These are phyloP conservation scores for Pseudopyricularia cyperi DNA, from an alignment of 2,329 filamentous ascomycete genomes.

Conservation along the genomic window DNA sequence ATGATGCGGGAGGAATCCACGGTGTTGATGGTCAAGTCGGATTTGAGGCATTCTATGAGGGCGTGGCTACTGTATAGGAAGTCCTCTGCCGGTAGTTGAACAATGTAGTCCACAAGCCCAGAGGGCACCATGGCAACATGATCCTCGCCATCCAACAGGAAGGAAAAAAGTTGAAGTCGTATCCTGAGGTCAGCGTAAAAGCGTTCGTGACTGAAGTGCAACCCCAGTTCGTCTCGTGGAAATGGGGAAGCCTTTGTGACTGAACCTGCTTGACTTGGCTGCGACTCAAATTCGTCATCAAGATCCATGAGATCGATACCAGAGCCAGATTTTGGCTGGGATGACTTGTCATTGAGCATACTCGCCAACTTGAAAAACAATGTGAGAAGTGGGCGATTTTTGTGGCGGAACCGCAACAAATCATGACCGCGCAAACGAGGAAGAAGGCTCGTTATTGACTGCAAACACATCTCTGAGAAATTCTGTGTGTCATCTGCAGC, in stretches of 20 bases:
- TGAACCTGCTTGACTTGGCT: slow-evolving; percentile 34
- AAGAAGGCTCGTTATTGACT: slow-evolving; percentile 29
- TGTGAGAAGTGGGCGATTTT: slow-evolving; percentile 26
- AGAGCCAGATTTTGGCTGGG: slow-evolving; percentile 18
- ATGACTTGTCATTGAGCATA: slow-evolving; percentile 16
- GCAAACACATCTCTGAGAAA: slow-evolving; percentile 33
- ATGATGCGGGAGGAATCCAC: slow-evolving; percentile 34
- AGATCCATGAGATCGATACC: slow-evolving; percentile 50
- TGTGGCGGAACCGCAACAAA: slow-evolving; percentile 22
- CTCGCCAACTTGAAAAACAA: slow-evolving; percentile 27
- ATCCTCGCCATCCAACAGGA: slow-evolving; percentile 26
- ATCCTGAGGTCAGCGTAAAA: slow-evolving; percentile 35
- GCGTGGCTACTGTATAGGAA: slow-evolving; percentile 37
- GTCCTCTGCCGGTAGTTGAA: slow-evolving; percentile 37
- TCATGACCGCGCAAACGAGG: slow-evolving; percentile 26
- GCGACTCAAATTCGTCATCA: slow-evolving; percentile 51
- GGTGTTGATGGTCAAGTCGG: slow-evolving; percentile 35
- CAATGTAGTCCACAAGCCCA: slow-evolving; percentile 33
- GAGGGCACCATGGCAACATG: slow-evolving; percentile 37
- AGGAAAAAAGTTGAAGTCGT: slow-evolving; percentile 30
- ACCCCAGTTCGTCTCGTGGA: slow-evolving; percentile 29
- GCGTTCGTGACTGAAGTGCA: slow-evolving; percentile 26
- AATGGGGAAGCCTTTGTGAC: slow-evolving; percentile 23
- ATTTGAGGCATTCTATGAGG: slow-evolving; percentile 37
- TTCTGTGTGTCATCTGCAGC: slow-evolving; percentile 29